Evolutionary conservation across 2,329 filamentous ascomycete species (phyloP).

Genomic region (Juglanconis sp.): DNA sequence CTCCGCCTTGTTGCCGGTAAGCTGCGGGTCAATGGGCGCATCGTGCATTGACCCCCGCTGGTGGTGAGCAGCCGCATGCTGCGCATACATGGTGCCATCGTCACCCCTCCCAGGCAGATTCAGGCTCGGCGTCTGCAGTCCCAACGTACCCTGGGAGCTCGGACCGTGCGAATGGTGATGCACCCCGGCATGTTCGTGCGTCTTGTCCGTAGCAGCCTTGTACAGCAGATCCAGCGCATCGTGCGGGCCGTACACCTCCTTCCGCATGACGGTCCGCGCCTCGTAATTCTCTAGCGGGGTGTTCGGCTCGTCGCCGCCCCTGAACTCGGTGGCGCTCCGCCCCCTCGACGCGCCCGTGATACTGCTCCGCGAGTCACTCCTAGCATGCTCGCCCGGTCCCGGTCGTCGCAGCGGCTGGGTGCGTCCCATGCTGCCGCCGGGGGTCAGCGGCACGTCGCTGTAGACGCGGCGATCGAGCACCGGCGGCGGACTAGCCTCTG

Average conservation of each 20-base stretch:
- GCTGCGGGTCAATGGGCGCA: conserved; percentile 43
- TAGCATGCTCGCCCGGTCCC: conserved; percentile 29
- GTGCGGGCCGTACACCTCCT: conserved; percentile 82
- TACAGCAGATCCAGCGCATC: conserved; percentile 90
- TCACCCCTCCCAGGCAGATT: not conserved
- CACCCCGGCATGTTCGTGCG: conserved; percentile 2
- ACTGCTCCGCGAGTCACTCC: conserved; percentile 32
- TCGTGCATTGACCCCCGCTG: conserved; percentile 18
- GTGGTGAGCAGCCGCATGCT: conserved; percentile 20
- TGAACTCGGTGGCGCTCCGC: conserved; percentile 29
- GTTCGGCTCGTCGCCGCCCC: conserved; percentile 51
- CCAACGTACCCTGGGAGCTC: conserved; percentile 2
- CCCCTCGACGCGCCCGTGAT: conserved; percentile 25
- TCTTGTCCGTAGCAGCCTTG: conserved; percentile 70
- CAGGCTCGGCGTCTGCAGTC: conserved; percentile 3
- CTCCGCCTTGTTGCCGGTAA: conserved; percentile 36
- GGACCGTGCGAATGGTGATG: conserved; percentile 1
- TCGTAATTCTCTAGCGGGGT: conserved; percentile 63
- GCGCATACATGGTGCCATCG: conserved; percentile 15
- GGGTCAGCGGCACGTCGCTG: conserved; percentile 58
- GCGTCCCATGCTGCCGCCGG: conserved; percentile 64
- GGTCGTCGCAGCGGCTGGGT: conserved; percentile 65
- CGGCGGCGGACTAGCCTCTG: conserved; percentile 39
- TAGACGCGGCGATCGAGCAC: conserved; percentile 43
- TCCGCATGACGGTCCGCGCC: conserved; percentile 62